Percentiles rank a stretch among this genome's conserved stretches.
These are phyloP conservation scores for Monilinia vaccinii-corymbosi DNA, from an alignment of 2,329 filamentous ascomycete species.

Conservation along the genomic window DNA sequence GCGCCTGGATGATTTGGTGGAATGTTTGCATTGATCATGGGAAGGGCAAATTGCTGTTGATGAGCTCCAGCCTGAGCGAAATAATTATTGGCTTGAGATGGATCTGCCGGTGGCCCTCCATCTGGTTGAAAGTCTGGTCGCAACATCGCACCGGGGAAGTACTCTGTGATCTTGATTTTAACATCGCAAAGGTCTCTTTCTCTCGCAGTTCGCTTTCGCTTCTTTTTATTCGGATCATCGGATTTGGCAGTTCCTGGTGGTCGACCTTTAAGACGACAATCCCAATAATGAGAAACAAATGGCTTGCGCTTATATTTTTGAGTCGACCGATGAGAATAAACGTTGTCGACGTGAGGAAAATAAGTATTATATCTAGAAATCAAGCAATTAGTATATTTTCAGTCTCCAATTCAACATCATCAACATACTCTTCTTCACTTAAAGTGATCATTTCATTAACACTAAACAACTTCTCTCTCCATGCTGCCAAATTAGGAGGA, in stretches of 20 bases:
- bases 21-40: conserved; percentile 33
- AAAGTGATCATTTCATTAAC: conserved; percentile 65
- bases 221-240: conserved; percentile 73
- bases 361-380: conserved; percentile 61
- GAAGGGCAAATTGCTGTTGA: conserved; percentile 34
- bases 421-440: conserved; percentile 60
- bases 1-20: conserved; percentile 38
- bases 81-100: conserved; percentile 23
- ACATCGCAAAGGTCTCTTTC: conserved; percentile 76
- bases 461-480: conserved; percentile 65
- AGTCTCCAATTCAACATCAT: not conserved
- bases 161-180: conserved; percentile 80
- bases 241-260: conserved; percentile 73
- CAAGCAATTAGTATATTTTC: conserved; percentile 11
- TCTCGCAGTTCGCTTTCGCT: conserved; percentile 65
- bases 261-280: conserved; percentile 71
- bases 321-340: conserved; percentile 76
- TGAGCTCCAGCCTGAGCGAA: conserved; percentile 22
- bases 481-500: conserved; percentile 58
- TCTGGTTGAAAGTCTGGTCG: conserved; percentile 28
- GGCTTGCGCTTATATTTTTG: conserved; percentile 73
- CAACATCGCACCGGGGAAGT: conserved; percentile 47
- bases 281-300: conserved; percentile 79
- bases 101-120: conserved; percentile 19
- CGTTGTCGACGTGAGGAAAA: conserved; percentile 75